Evolutionary conservation across 139 green algal genomes (phyloP).

Genomic region (Micromonas commoda): DNA sequence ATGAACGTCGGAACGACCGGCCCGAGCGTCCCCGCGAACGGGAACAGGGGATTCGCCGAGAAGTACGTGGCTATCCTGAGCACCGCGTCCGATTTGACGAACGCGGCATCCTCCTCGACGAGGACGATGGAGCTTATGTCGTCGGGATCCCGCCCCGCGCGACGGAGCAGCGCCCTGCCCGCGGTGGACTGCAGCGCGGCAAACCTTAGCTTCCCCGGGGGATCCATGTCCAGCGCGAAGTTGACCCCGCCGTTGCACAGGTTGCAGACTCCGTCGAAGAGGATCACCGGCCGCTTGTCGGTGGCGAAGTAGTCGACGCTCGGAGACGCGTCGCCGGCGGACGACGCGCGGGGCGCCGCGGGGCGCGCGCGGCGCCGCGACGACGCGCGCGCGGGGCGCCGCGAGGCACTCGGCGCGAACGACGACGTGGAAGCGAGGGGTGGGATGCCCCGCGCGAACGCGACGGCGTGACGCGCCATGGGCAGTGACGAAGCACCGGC

Average conservation of each 20-base stretch:
- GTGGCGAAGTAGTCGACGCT: neutral
- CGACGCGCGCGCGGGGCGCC: neutral
- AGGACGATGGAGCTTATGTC: slow-evolving; percentile 46
- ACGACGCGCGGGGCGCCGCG: neutral
- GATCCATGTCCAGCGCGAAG: slow-evolving; percentile 43
- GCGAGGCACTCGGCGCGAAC: neutral
- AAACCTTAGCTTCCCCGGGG: slow-evolving; percentile 20
- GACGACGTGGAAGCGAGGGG: neutral
- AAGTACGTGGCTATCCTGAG: slow-evolving; percentile 26
- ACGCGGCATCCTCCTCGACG: slow-evolving; percentile 19
- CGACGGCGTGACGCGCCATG: too few relatives aligned
- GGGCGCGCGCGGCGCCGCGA: too few relatives aligned
- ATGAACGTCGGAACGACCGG: slow-evolving; percentile 15
- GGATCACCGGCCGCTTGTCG: slow-evolving; percentile 12
- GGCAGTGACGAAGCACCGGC: too few relatives aligned
- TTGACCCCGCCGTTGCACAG: slow-evolving; percentile 52
- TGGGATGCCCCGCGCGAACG: too few relatives aligned
- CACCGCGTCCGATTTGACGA: slow-evolving; percentile 30
- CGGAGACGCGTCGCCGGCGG: neutral
- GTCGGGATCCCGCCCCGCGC: slow-evolving; percentile 23
- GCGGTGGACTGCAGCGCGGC: slow-evolving; percentile 41
- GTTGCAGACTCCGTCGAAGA: slow-evolving; percentile 49
- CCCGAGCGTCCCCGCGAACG: neutral
- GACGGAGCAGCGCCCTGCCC: slow-evolving; percentile 33
- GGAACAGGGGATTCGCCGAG: neutral